These are phyloP conservation scores for Colletotrichum gigasporum DNA, from an alignment of 2,329 filamentous ascomycete genomes.

Conservation along the genomic window DNA sequence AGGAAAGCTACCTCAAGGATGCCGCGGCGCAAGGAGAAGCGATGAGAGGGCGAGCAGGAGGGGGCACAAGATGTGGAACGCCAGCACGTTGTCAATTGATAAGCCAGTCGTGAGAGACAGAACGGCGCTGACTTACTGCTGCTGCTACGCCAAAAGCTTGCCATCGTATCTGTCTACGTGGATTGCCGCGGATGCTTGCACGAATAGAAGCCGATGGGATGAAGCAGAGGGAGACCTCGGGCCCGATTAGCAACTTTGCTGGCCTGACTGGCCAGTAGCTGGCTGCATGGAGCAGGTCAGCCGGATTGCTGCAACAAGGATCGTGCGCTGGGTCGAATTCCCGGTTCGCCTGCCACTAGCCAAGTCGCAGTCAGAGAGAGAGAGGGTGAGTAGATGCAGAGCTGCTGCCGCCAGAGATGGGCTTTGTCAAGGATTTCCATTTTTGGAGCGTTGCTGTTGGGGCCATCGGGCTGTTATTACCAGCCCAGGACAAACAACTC, in stretches of 20 bases:
- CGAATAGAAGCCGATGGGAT: not conserved
- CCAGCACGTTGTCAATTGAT: not conserved
- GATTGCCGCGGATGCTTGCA: constrained; percentile 5
- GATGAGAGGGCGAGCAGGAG: no score
- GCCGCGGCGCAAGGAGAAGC: no score
- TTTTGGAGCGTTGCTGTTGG: no score
- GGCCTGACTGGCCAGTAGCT: not conserved
- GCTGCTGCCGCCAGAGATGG: not conserved
- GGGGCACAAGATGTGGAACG: not conserved
- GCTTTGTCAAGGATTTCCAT: not conserved
- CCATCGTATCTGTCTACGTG: not conserved
- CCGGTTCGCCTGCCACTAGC: constrained; percentile 17
- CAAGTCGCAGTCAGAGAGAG: not conserved
- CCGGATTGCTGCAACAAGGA: constrained; percentile 14
- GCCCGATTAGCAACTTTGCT: not conserved
- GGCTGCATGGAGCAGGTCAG: constrained; percentile 9
- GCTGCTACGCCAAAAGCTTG: not conserved
- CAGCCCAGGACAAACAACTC: not conserved
- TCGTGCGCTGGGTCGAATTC: constrained; percentile 11
- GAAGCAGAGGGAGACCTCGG: constrained; percentile 1
- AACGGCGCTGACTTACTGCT: not conserved
- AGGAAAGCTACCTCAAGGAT: no score
- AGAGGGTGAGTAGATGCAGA: not conserved
- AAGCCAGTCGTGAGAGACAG: not conserved
- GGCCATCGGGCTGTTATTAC: no score